Conservation (phyloP, 257 asterid genomes). For the Jacaranda mimosifolia region DNA sequence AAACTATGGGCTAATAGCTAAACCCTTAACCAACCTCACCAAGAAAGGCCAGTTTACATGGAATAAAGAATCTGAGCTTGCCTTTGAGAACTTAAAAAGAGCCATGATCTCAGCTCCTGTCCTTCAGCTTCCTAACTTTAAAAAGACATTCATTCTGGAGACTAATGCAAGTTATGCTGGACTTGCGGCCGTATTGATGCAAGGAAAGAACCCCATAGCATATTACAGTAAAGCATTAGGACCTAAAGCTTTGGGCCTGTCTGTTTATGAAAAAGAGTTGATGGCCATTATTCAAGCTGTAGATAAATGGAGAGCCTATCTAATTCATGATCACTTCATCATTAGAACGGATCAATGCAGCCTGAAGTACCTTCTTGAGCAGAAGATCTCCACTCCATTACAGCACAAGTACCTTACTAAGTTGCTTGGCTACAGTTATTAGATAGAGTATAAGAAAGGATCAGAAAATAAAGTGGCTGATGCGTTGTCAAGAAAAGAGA, state of each 20-base stretch:
- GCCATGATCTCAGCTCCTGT: background rate
- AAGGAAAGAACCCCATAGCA: background rate
- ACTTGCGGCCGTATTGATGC: background rate
- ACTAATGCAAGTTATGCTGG: background rate
- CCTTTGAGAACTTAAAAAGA: background rate
- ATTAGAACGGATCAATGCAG: background rate
- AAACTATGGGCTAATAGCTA: background rate
- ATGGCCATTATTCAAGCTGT: background rate
- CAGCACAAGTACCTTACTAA: background rate
- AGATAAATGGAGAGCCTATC: background rate
- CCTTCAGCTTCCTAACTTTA: background rate
- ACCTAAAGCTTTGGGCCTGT: background rate
- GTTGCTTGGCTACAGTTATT: background rate
- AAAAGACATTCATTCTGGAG: background rate
- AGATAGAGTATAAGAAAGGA: background rate
- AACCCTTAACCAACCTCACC: background rate
- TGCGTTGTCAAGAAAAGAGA: background rate
- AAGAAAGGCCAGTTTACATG: background rate
- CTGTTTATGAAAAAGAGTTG: background rate
- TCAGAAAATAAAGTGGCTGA: background rate
- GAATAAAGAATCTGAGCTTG: background rate
- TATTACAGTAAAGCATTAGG: background rate
- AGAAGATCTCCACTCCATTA: background rate
- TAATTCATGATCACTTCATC: background rate
- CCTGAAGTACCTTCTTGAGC: background rate